phyloP scores from a whole-genome alignment of 2,329 filamentous ascomycete species.

The Exophiala aquamarina region DNA sequence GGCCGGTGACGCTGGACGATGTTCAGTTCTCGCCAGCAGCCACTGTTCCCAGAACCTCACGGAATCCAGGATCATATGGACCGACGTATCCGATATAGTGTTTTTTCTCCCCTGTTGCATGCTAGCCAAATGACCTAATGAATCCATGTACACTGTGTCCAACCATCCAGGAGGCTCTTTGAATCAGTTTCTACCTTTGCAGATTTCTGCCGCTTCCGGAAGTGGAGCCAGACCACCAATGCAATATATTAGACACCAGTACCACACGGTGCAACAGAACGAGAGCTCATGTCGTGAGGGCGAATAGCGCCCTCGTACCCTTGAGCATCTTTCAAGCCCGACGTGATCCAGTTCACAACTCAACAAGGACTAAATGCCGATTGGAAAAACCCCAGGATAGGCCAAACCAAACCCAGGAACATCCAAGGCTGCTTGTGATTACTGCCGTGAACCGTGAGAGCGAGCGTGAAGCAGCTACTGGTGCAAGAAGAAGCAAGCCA shows the following conservation, averaged over 20 bases:
- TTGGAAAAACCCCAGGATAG: conserved; percentile 1
- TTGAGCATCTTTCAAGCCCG: neutral
- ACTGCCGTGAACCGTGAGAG: no score
- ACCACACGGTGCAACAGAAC: conserved; percentile 14
- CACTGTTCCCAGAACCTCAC: conserved; percentile 13
- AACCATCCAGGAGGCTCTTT: conserved; percentile 9
- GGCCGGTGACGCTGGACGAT: conserved; percentile 17
- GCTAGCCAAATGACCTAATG: conserved; percentile 8
- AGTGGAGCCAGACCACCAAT: conserved; percentile 14
- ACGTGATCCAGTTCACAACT: conserved; percentile 13
- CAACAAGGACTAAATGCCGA: neutral
- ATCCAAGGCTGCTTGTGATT: conserved; percentile 2
- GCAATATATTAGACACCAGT: neutral
- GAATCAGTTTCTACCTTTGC: conserved; percentile 7
- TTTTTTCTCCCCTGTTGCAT: conserved; percentile 8
- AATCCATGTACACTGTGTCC: conserved; percentile 12
- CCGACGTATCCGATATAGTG: conserved; percentile 12
- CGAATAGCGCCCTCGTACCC: neutral
- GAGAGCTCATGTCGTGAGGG: neutral
- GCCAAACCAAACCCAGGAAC: conserved; percentile 5
- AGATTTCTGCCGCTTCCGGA: conserved; percentile 5
- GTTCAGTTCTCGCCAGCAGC: conserved; percentile 13
- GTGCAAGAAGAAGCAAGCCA: no score
- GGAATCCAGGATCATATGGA: conserved; percentile 8
- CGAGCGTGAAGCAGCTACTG: no score